Evolutionary conservation across 768 basidiomycete species (phyloP).

Genomic region (Clathrus columnatus): DNA sequence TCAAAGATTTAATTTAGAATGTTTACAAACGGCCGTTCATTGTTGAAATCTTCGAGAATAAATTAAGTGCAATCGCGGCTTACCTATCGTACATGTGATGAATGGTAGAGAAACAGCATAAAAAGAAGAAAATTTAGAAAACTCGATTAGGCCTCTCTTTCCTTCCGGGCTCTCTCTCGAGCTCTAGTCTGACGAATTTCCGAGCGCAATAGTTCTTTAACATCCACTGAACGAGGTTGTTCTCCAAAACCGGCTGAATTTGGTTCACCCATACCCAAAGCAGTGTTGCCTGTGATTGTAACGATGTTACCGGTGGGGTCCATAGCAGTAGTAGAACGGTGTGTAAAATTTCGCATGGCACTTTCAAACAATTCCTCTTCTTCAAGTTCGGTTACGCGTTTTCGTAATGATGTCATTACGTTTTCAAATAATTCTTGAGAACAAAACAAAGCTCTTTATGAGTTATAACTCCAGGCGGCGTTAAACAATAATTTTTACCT

Average conservation of each 20-base stretch:
- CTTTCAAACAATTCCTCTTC: constrained; percentile 12
- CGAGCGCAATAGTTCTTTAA: not conserved
- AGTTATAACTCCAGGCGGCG: not conserved
- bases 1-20: too few species aligned
- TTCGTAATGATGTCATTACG: constrained; percentile 10
- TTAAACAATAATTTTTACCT: not conserved
- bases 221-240: not conserved
- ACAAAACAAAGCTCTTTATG: not conserved
- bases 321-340: not conserved
- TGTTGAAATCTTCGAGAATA: too few species aligned
- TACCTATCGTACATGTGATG: too few species aligned
- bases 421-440: constrained; percentile 2
- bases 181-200: not conserved
- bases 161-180: not conserved
- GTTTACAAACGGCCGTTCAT: too few species aligned
- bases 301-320: not conserved
- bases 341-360: constrained; percentile 4
- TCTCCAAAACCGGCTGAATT: constrained; percentile 2
- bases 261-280: not conserved
- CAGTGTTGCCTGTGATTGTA: not conserved
- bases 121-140: too few species aligned
- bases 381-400: constrained; percentile 9
- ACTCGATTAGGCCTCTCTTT: not conserved
- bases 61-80: too few species aligned
- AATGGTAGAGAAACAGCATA: too few species aligned